Evolutionary conservation across 2,329 filamentous ascomycete species (phyloP).

Genomic region (Fusarium dlaminii): DNA sequence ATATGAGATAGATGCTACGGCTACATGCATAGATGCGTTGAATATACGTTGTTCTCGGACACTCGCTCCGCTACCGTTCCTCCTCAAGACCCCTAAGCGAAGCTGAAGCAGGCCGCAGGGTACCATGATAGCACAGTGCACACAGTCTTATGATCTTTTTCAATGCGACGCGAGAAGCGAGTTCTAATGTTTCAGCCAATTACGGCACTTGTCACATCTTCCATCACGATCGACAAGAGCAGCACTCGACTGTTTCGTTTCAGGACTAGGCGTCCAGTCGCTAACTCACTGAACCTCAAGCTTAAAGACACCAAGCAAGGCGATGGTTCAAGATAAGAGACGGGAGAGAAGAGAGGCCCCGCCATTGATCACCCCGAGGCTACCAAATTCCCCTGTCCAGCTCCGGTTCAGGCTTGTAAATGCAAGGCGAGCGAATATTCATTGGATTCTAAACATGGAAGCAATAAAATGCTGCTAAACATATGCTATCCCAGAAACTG

Average conservation of each 20-base stretch:
- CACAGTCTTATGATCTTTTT: constrained; percentile 6
- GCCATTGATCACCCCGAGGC: constrained; percentile 11
- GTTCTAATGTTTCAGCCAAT: constrained; percentile 19
- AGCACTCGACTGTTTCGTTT: constrained; percentile 27
- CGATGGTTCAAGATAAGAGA: constrained; percentile 12
- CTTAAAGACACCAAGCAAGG: background rate
- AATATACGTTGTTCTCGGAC: constrained; percentile 1
- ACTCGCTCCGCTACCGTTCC: background rate
- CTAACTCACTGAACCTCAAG: background rate
- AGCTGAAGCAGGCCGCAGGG: constrained; percentile 19
- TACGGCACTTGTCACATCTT: constrained; percentile 32
- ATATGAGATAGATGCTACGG: background rate
- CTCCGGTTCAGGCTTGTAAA: background rate
- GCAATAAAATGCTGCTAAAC: constrained; percentile 11
- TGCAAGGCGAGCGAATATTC: background rate
- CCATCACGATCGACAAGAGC: constrained; percentile 35
- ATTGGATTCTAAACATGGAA: constrained; percentile 6
- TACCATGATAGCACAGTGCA: background rate
- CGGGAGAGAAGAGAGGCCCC: constrained; percentile 1
- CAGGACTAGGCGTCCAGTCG: constrained; percentile 10
- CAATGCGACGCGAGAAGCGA: constrained; percentile 14
- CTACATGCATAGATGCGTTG: constrained; percentile 10
- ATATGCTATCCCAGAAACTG: constrained; percentile 19
- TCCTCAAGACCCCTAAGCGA: constrained; percentile 1
- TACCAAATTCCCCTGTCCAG: background rate